A percentile compares a stretch with the other conserved stretches of the same genome.
Conservation (phyloP, 306 rosid genomes). For the Purshia tridentata region DNA sequence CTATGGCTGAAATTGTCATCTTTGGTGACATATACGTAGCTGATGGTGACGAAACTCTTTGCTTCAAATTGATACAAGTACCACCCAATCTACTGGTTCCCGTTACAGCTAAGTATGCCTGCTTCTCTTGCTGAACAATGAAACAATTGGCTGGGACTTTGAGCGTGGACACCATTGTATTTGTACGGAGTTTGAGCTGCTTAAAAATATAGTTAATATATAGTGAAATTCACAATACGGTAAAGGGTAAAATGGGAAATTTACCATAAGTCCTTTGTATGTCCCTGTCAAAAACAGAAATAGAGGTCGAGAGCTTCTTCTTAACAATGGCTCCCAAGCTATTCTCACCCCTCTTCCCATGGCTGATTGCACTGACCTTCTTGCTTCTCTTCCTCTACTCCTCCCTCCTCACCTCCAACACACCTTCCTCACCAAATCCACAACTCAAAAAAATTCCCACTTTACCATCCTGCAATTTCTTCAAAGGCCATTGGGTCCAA, state of each 20-base stretch:
- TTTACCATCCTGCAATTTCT: slow-evolving; percentile 52
- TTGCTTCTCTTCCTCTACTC: slow-evolving; percentile 47
- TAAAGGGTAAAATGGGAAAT: too few species aligned
- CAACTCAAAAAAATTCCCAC: slow-evolving; percentile 13
- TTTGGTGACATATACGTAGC: neutral
- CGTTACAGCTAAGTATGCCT: neutral
- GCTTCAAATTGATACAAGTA: neutral
- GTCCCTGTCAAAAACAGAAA: neutral
- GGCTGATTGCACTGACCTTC: slow-evolving; percentile 54
- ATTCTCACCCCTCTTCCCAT: slow-evolving; percentile 52
- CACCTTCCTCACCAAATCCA: slow-evolving; percentile 24
- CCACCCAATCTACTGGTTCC: neutral
- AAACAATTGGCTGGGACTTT: neutral
- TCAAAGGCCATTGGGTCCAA: slow-evolving; percentile 53
- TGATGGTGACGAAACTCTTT: neutral
- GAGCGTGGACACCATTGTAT: slow-evolving; percentile 13
- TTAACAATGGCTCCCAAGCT: slow-evolving; percentile 57
- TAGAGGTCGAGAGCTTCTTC: neutral
- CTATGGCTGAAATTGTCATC: slow-evolving; percentile 7
- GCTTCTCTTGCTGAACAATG: slow-evolving; percentile 9
- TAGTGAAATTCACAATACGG: too few species aligned
- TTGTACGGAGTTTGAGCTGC: neutral
- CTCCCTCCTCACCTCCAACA: slow-evolving; percentile 38
- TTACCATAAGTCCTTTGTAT: neutral
- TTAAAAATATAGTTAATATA: too few species aligned